Conservation (phyloP, 2,329 filamentous ascomycete species). For the Fusarium sororula region DNA sequence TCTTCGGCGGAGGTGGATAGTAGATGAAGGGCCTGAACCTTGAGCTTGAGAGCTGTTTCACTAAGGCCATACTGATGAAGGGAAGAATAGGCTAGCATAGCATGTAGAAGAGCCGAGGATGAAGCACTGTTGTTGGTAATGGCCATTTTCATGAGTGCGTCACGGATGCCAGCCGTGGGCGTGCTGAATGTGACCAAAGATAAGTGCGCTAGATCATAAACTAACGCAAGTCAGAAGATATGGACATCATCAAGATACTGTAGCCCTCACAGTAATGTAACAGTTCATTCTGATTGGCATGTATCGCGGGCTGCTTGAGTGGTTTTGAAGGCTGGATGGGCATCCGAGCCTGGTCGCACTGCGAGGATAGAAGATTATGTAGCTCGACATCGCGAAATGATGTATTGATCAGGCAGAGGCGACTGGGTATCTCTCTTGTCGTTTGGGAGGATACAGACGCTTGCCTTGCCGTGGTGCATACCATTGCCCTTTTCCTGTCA, state of each 20-base stretch:
- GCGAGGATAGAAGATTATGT: neutral
- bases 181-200: conserved; percentile 21
- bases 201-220: conserved; percentile 12
- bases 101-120: conserved; percentile 21
- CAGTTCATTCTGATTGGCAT: conserved; percentile 1
- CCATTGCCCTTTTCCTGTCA: conserved; percentile 24
- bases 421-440: neutral
- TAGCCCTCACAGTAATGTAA: conserved; percentile 24
- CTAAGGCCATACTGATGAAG: conserved; percentile 14
- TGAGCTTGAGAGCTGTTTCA: conserved; percentile 17
- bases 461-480: neutral
- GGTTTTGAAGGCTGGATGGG: too few species aligned
- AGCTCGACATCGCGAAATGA: conserved; percentile 15
- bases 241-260: rapidly evolving
- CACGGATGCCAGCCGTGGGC: conserved; percentile 4
- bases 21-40: conserved; percentile 21
- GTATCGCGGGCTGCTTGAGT: neutral
- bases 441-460: neutral
- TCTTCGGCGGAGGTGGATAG: conserved; percentile 1
- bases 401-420: conserved; percentile 27
- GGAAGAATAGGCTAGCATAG: conserved; percentile 28
- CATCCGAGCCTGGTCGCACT: too few species aligned
- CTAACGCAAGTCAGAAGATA: neutral
- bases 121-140: neutral
- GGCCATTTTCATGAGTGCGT: conserved; percentile 18